Evolutionary conservation across 495 filamentous ascomycete genomes (phyloP).

Genomic region (Penicillium dipodomyicola): DNA sequence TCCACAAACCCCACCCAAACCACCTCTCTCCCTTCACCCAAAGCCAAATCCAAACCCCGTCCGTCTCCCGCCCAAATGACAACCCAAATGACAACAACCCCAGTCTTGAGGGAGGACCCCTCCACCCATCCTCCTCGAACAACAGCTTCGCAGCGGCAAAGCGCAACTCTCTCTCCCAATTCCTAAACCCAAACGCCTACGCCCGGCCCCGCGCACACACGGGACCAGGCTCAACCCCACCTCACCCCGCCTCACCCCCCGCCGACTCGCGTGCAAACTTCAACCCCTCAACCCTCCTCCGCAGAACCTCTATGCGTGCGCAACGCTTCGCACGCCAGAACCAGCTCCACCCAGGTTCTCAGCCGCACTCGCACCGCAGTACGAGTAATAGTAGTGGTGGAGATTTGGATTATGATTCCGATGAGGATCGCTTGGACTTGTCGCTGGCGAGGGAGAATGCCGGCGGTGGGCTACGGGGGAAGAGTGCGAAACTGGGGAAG

Average conservation of each 20-base stretch:
- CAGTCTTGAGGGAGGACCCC: neutral
- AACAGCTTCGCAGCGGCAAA: constrained; percentile 23
- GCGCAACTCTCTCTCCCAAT: constrained; percentile 31
- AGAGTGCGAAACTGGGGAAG: constrained; percentile 89
- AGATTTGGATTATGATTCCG: constrained; percentile 10
- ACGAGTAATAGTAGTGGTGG: constrained; percentile 34
- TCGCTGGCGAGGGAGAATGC: constrained; percentile 73
- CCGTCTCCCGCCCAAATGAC: constrained; percentile 10
- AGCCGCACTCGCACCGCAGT: constrained; percentile 15
- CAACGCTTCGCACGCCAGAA: constrained; percentile 25
- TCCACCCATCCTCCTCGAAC: neutral
- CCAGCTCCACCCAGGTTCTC: constrained; percentile 14
- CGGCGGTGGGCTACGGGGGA: constrained; percentile 78
- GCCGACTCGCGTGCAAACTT: constrained; percentile 6
- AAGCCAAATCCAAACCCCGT: constrained; percentile 24
- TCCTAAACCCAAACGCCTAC: constrained; percentile 37
- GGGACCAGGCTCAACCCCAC: constrained; percentile 16
- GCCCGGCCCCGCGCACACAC: constrained; percentile 32
- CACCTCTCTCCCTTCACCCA: constrained; percentile 29
- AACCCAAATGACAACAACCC: constrained; percentile 5
- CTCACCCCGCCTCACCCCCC: neutral
- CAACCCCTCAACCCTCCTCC: constrained; percentile 15
- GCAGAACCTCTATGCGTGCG: constrained; percentile 22
- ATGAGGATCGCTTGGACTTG: constrained; percentile 59
- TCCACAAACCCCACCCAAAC: constrained; percentile 23